A percentile compares a stretch with the other conserved stretches of the same genome.
phyloP scores from a whole-genome alignment of 2,329 filamentous ascomycete species.

The Alternaria sp. region DNA sequence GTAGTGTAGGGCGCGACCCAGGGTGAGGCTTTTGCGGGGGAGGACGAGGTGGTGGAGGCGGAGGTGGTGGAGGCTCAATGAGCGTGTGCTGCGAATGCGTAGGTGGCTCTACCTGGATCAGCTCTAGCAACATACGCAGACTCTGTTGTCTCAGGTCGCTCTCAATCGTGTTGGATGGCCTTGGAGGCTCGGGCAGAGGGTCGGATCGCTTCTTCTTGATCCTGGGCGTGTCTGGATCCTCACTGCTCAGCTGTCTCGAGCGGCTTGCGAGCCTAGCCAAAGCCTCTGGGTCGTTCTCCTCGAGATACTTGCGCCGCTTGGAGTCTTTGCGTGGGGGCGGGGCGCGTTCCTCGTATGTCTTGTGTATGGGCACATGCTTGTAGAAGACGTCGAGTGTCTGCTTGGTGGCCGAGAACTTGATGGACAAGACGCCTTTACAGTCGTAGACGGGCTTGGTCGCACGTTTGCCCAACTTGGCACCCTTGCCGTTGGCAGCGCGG shows the following conservation, averaged over 20 bases:
- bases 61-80: constrained; percentile 23
- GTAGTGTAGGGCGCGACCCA: constrained; percentile 1
- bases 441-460: constrained; percentile 58
- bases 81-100: constrained; percentile 19
- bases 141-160: constrained; percentile 50
- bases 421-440: constrained; percentile 57
- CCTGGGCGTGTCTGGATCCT: constrained; percentile 27
- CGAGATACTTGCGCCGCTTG: constrained; percentile 47
- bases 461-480: constrained; percentile 47
- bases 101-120: constrained; percentile 42
- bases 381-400: constrained; percentile 57
- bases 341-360: constrained; percentile 56
- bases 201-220: constrained; percentile 40
- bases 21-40: constrained; percentile 11
- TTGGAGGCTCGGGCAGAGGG: constrained; percentile 27
- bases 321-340: constrained; percentile 52
- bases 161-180: constrained; percentile 45
- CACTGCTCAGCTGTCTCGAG: constrained; percentile 31
- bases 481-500: constrained; percentile 56
- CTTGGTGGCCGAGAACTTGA: constrained; percentile 57
- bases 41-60: constrained; percentile 12
- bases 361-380: constrained; percentile 56
- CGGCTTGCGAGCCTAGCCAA: constrained; percentile 36
- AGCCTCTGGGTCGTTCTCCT: constrained; percentile 47
- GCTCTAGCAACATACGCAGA: constrained; percentile 47